A percentile compares a stretch with the other conserved stretches of the same genome.
Evolutionary conservation across 2,329 filamentous ascomycete genomes (phyloP).

Genomic region (Dendryphion nanum): DNA sequence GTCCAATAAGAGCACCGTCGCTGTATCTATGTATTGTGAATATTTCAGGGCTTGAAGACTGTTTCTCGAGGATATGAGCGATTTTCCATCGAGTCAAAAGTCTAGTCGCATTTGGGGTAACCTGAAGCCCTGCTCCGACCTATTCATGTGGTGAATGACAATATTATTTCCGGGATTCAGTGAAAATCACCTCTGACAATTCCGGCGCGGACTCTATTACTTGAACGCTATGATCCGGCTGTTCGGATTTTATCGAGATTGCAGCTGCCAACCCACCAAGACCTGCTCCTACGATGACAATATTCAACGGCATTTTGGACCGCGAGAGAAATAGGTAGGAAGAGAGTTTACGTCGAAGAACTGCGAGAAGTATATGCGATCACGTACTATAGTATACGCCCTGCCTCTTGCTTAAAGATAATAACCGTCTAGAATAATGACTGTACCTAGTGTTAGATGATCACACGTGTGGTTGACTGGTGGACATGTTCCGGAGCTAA

Average conservation of each 20-base stretch:
- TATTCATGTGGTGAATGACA: slow-evolving; percentile 7
- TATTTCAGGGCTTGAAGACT: slow-evolving; percentile 35
- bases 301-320: slow-evolving; percentile 12
- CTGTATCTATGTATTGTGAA: slow-evolving; percentile 55
- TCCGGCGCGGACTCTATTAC: slow-evolving; percentile 43
- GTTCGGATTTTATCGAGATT: slow-evolving; percentile 38
- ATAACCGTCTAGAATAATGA: too few species aligned
- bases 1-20: slow-evolving; percentile 49
- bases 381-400: too few species aligned
- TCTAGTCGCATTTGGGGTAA: slow-evolving; percentile 44
- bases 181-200: slow-evolving; percentile 42
- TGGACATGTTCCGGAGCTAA: too few species aligned
- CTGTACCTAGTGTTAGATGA: too few species aligned
- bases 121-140: slow-evolving; percentile 37
- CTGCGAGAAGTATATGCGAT: too few species aligned
- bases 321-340: too few species aligned
- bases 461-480: too few species aligned
- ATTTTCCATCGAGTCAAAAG: slow-evolving; percentile 53
- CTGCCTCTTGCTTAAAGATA: too few species aligned
- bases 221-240: slow-evolving; percentile 40
- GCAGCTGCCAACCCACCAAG: slow-evolving; percentile 45
- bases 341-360: too few species aligned
- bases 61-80: slow-evolving; percentile 13
- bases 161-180: too few species aligned
- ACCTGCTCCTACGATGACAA: slow-evolving; percentile 39